Conservation (phyloP, 306 rosid species). For the Castanea crenata region DNA sequence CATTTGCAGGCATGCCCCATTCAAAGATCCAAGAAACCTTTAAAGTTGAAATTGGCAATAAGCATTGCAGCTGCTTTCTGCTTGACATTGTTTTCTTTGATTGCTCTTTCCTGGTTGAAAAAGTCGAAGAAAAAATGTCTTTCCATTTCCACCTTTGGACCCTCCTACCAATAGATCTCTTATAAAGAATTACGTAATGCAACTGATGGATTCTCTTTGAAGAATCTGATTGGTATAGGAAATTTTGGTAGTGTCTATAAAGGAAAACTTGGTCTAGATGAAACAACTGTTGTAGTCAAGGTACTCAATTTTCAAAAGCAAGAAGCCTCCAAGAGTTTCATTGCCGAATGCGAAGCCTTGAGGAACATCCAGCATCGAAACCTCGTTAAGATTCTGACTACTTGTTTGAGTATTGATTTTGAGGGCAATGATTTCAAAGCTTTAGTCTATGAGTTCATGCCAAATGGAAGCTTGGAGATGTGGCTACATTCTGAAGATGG, state of each 20-base stretch:
- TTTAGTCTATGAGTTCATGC: slow-evolving; percentile 15
- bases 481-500: slow-evolving; percentile 13
- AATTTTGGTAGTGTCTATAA: slow-evolving; percentile 32
- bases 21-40: neutral
- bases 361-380: slow-evolving; percentile 23
- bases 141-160: neutral
- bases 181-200: slow-evolving; percentile 26
- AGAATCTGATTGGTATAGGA: slow-evolving; percentile 32
- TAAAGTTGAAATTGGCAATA: neutral
- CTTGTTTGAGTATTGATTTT: slow-evolving; percentile 23
- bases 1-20: neutral
- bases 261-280: slow-evolving; percentile 11
- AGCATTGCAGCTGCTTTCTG: neutral
- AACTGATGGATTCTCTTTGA: slow-evolving; percentile 14
- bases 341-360: slow-evolving; percentile 25
- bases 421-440: slow-evolving; percentile 10
- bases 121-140: neutral
- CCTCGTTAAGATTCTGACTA: slow-evolving; percentile 18
- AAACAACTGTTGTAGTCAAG: slow-evolving; percentile 17
- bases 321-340: slow-evolving; percentile 23
- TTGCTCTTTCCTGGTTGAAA: neutral
- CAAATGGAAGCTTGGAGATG: slow-evolving; percentile 15
- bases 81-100: neutral
- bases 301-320: slow-evolving; percentile 17
- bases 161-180: slow-evolving; percentile 4